These are phyloP conservation scores for Neurospora sp. DNA, from an alignment of 495 filamentous ascomycete genomes.

Conservation along the genomic window DNA sequence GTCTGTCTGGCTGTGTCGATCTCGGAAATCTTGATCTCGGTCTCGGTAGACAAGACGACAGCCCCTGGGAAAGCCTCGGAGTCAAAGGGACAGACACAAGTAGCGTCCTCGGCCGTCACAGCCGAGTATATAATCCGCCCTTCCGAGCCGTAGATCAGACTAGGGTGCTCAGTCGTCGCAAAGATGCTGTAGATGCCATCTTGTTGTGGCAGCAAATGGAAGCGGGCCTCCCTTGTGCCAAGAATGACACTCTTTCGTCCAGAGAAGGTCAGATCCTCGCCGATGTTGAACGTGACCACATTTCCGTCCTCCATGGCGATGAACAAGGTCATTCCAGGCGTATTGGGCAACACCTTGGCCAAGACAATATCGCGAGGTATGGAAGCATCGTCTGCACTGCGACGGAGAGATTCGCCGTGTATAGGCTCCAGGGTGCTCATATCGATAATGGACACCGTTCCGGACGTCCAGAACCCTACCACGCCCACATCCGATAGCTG, in stretches of 20 bases:
- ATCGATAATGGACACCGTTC: slow-evolving; percentile 60
- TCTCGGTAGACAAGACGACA: slow-evolving; percentile 68
- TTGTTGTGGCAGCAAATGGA: slow-evolving; percentile 63
- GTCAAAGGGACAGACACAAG: slow-evolving; percentile 73
- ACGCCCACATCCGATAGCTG: slow-evolving; percentile 48
- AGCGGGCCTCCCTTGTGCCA: slow-evolving; percentile 72
- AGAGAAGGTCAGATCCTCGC: slow-evolving; percentile 51
- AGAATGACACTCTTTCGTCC: slow-evolving; percentile 72
- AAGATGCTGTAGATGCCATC: slow-evolving; percentile 66
- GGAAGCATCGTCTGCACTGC: slow-evolving; percentile 55
- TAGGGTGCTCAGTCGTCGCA: slow-evolving; percentile 87
- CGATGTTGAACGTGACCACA: slow-evolving; percentile 76
- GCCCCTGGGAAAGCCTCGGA: slow-evolving; percentile 68
- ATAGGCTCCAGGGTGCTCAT: slow-evolving; percentile 50
- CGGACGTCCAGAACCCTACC: slow-evolving; percentile 75
- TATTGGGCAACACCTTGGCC: slow-evolving; percentile 53
- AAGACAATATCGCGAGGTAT: slow-evolving; percentile 78
- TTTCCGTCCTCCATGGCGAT: slow-evolving; percentile 92
- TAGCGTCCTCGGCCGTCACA: slow-evolving; percentile 82
- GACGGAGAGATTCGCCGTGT: slow-evolving; percentile 31
- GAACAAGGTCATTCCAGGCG: slow-evolving; percentile 61
- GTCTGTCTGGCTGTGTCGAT: slow-evolving; percentile 81
- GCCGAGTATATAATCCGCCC: slow-evolving; percentile 87
- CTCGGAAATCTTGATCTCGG: slow-evolving; percentile 67
- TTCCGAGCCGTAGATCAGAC: slow-evolving; percentile 81